Evolutionary conservation across 2,329 filamentous ascomycete species (phyloP), one percentile per base, ranked within the genome.

Genomic region (Parastagonospora avenae): DNA sequence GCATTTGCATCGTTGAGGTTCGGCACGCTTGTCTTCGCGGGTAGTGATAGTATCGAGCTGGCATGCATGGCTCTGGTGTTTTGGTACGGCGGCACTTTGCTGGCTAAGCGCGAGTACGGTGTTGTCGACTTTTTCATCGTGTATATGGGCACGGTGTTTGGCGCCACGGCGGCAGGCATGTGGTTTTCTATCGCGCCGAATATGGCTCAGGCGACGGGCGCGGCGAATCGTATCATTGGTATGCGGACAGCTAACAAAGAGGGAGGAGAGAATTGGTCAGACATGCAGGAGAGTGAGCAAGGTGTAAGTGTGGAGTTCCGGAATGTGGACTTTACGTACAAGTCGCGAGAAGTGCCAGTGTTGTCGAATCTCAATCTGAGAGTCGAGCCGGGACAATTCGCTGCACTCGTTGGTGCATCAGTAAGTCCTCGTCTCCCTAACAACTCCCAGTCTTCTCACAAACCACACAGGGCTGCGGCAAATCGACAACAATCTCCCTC

Each of bases 271-370:
- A 50, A 1, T 43, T 48, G 9, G 64, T 63, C 42, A 31, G 54
- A 2, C 33, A 57, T n/a, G 19, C 66, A 8, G 16, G 19, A 29
- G 35, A 52, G 10, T 36, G 55, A 7, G 8, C 42, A 50, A 12
- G 63, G 67, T 15, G 60, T 66, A 7, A 52, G 65, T 9, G 84
- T 99, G 55, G 92, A 97, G 69, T 97, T 99, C 80, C 85, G 89
- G 12, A 89, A 96, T 59, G 92, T 97, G 2, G 90, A 94, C 74
- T 97, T 97, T 82, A 84, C 91, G 39, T 99, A 97, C 71, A 92
- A 92, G 0, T 95, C 91, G 0, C 85, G 93, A 1, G 89, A 91
- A 0, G 90, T 95, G 57, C 91, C 92, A 10, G 74, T 75, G 7
- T 67, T 77, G 8, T 71, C 69, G 28, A 73, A 77, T 52, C 77